Conservation (phyloP, 2,329 filamentous ascomycete species). For the Xylaria arbuscula region DNA sequence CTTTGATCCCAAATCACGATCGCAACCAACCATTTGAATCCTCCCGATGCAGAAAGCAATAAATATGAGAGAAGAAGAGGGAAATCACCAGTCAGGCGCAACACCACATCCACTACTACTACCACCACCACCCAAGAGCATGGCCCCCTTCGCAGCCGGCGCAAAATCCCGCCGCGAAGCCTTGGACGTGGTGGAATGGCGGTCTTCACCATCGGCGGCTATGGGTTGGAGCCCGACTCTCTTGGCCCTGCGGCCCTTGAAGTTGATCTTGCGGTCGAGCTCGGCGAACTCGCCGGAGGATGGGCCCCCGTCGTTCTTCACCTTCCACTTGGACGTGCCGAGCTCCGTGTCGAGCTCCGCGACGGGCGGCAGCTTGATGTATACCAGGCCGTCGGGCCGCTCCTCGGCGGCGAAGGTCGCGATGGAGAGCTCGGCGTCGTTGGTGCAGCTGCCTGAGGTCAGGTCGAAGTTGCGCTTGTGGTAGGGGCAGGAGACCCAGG, state of each 20-base stretch:
- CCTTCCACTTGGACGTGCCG: constrained; percentile 81
- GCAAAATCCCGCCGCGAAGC: constrained; percentile 46
- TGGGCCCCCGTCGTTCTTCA: constrained; percentile 73
- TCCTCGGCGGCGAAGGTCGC: constrained; percentile 84
- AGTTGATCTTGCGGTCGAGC: constrained; percentile 60
- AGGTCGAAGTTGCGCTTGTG: constrained; percentile 93
- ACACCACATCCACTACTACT: constrained; percentile 54
- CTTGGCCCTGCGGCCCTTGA: constrained; percentile 58
- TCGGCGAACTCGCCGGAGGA: constrained; percentile 51
- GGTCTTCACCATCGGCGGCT: neutral
- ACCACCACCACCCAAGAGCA: constrained; percentile 43
- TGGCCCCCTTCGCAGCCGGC: constrained; percentile 42
- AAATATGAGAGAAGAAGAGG: neutral
- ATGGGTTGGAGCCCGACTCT: constrained; percentile 55
- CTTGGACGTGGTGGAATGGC: constrained; percentile 11
- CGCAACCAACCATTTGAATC: neutral
- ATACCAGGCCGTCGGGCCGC: constrained; percentile 78
- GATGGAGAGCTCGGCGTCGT: constrained; percentile 80
- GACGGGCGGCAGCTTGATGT: constrained; percentile 81
- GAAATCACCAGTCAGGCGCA: constrained; percentile 59
- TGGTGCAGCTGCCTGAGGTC: constrained; percentile 76
- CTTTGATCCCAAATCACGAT: neutral
- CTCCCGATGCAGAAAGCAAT: neutral
- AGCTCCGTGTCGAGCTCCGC: constrained; percentile 83
- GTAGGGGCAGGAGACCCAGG: constrained; percentile 89